phyloP scores from a whole-genome alignment of 2,329 filamentous ascomycete species.

The Hymenoscyphus linearis region DNA sequence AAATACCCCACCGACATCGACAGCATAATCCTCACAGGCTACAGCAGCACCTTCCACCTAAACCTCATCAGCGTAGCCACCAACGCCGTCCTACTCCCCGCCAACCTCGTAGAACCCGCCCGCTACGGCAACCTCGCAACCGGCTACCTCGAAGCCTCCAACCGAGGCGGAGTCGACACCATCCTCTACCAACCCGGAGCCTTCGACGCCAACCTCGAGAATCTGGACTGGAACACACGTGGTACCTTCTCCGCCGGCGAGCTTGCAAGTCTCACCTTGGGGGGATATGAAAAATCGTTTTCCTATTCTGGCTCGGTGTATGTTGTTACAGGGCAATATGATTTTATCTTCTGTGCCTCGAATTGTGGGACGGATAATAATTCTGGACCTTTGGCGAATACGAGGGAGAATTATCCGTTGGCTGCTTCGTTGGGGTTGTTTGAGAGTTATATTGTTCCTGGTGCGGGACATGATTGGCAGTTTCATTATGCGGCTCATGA shows the following conservation, averaged over 20 bases:
- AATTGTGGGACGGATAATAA: neutral
- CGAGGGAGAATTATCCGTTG: slow-evolving; percentile 3
- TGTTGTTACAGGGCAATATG: slow-evolving; percentile 17
- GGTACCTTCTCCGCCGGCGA: neutral
- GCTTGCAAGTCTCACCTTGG: neutral
- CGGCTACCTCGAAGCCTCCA: neutral
- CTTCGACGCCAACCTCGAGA: neutral
- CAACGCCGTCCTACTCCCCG: slow-evolving; percentile 1
- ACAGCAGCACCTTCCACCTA: slow-evolving; percentile 6
- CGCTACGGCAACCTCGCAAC: neutral
- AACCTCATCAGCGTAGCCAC: neutral
- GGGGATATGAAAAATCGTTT: neutral
- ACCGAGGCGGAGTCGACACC: neutral
- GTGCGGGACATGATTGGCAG: slow-evolving; percentile 14
- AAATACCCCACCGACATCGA: slow-evolving; percentile 27
- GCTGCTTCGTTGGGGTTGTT: neutral
- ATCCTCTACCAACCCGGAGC: neutral
- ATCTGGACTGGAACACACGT: neutral
- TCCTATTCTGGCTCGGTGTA: slow-evolving; percentile 13
- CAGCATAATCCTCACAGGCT: slow-evolving; percentile 28
- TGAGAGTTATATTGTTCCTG: slow-evolving; percentile 3
- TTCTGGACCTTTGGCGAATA: neutral
- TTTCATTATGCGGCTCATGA: slow-evolving; percentile 9
- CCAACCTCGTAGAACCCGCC: neutral
- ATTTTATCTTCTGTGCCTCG: slow-evolving; percentile 14